These are phyloP conservation scores for Isoetes taiwanensis DNA, from an alignment of 75 land plant genomes.

Conservation along the genomic window DNA sequence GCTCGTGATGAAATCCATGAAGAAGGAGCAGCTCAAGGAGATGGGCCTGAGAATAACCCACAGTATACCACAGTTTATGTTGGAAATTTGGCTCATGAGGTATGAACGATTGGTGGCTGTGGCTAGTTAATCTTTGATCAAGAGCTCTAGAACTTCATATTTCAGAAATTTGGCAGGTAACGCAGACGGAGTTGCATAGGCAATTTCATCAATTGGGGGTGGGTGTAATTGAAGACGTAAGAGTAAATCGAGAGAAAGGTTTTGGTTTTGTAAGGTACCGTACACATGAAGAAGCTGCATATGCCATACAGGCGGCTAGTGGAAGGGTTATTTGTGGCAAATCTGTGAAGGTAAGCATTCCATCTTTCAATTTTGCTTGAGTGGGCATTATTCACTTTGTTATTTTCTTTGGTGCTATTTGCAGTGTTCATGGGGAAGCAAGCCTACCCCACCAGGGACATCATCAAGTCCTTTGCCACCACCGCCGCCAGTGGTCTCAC, in stretches of 20 bases:
- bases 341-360: conserved; percentile 60
- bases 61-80: conserved; percentile 94
- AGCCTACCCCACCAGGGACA: conserved; percentile 93
- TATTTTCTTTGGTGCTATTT: conserved; percentile 2
- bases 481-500: conserved; percentile 39
- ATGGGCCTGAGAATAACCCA: conserved; percentile 85
- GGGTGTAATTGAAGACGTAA: conserved; percentile 86
- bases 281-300: conserved; percentile 85
- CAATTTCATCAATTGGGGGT: conserved; percentile 77
- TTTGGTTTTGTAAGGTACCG: conserved; percentile 97
- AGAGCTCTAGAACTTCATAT: neutral
- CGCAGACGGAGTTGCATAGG: conserved; percentile 78
- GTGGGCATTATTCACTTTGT: neutral
- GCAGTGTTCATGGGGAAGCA: conserved; percentile 99
- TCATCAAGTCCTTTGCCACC: conserved; percentile 65
- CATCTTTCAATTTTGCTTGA: neutral
- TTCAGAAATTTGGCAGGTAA: conserved; percentile 31
- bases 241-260: conserved; percentile 89
- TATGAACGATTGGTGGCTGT: too few relatives aligned
- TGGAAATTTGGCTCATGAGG: conserved; percentile 96
- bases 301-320: conserved; percentile 83
- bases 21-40: conserved; percentile 40
- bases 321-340: conserved; percentile 61
- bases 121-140: too few relatives aligned
- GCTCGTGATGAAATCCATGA: conserved; percentile 31